Percentiles rank a stretch among this genome's conserved stretches.
Evolutionary conservation across 805 yeast genomes (phyloP).

Genomic region (Scheffersomyces ergatensis): DNA sequence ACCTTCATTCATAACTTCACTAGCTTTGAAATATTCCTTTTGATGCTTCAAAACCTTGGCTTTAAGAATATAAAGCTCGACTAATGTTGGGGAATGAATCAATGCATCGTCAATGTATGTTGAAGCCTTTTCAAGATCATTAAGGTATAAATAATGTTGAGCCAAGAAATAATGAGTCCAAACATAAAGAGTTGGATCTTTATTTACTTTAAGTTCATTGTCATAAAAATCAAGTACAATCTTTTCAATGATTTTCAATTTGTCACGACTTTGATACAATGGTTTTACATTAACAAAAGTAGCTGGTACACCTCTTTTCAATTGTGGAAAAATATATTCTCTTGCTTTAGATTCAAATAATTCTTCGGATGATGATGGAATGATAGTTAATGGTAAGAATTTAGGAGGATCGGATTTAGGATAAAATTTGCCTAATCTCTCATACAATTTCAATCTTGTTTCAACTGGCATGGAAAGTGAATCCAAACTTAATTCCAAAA

Average conservation of each 20-base stretch:
- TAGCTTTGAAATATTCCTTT: conserved; percentile 63
- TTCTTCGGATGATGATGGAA: conserved; percentile 47
- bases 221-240: conserved; percentile 51
- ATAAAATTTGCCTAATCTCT: conserved; percentile 62
- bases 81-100: conserved; percentile 75
- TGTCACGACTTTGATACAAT: conserved; percentile 50
- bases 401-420: conserved; percentile 83
- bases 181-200: conserved; percentile 44
- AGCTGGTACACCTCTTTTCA: conserved; percentile 85
- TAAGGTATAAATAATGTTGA: conserved; percentile 66
- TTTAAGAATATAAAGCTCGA: conserved; percentile 76
- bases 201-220: conserved; percentile 19
- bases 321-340: conserved; percentile 57
- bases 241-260: conserved; percentile 45
- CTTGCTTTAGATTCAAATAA: conserved; percentile 46
- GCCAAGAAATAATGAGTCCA: conserved; percentile 81
- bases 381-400: conserved; percentile 73
- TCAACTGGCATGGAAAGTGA: conserved; percentile 42
- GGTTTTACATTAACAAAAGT: conserved; percentile 85
- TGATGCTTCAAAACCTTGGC: conserved; percentile 77
- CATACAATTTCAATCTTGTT: conserved; percentile 60
- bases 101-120: conserved; percentile 61
- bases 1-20: conserved; percentile 64
- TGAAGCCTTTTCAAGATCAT: conserved; percentile 53
- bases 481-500: conserved; percentile 65